phyloP scores from a whole-genome alignment of 768 basidiomycete genomes.

The Phanerochaete carnosa region DNA sequence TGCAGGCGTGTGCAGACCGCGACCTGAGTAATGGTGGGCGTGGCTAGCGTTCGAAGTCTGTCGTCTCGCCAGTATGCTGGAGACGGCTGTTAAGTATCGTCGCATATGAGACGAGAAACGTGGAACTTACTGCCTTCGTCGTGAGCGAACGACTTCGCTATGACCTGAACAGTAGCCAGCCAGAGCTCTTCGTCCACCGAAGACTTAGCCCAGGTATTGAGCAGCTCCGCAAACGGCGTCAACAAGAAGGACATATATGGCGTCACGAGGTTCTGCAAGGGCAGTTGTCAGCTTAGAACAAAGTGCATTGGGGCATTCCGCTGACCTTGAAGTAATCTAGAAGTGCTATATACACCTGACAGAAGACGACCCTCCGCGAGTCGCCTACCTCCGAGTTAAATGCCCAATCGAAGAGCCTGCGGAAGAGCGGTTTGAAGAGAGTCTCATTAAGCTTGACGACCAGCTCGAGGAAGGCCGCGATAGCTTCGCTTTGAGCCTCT shows the following conservation, averaged over 20 bases:
- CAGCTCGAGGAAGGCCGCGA: conserved; percentile 81
- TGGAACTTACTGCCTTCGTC: conserved; percentile 75
- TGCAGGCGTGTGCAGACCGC: conserved; percentile 40
- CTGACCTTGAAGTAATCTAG: conserved; percentile 87
- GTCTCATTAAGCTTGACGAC: conserved; percentile 92
- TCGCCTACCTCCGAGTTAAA: conserved; percentile 41
- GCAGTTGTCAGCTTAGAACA: neutral
- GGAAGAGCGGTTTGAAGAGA: conserved; percentile 88
- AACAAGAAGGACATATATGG: conserved; percentile 85
- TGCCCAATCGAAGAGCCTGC: conserved; percentile 93
- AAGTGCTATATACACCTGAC: conserved; percentile 66
- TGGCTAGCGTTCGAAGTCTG: conserved; percentile 60
- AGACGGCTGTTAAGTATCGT: neutral
- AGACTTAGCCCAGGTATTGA: conserved; percentile 45
- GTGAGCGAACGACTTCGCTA: conserved; percentile 66
- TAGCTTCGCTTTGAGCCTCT: conserved; percentile 52
- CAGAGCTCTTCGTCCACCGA: conserved; percentile 50
- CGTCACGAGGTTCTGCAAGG: conserved; percentile 71
- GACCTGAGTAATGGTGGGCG: conserved; percentile 64
- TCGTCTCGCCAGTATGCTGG: conserved; percentile 90
- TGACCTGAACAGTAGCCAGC: conserved; percentile 53
- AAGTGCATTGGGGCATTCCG: neutral
- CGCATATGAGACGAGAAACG: neutral
- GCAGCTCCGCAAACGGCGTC: conserved; percentile 58
- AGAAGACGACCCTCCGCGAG: conserved; percentile 66